Evolutionary conservation across 805 yeast genomes (phyloP).

Genomic region (Torulaspora quercuum): DNA sequence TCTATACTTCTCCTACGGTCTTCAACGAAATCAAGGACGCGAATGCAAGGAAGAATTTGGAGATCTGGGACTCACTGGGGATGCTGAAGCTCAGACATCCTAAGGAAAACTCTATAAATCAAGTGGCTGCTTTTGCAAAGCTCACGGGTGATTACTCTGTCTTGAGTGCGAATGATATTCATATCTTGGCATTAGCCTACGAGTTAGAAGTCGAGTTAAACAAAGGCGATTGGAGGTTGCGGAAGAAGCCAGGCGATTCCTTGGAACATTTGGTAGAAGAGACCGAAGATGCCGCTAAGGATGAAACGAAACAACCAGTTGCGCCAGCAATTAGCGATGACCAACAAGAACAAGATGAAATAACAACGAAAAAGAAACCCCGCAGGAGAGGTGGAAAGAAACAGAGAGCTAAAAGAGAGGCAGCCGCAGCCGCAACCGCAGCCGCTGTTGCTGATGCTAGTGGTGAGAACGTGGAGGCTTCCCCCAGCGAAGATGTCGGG

Average conservation of each 20-base stretch:
- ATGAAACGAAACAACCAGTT: conserved; percentile 10
- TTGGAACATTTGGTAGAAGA: conserved; percentile 27
- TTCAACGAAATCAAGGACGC: conserved; percentile 83
- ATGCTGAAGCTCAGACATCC: conserved; percentile 74
- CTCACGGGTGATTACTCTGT: conserved; percentile 90
- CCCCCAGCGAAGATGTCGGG: conserved; percentile 47
- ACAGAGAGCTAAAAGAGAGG: conserved; percentile 57
- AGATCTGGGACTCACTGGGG: conserved; percentile 67
- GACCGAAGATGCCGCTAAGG: too few species aligned
- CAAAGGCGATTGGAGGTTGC: conserved; percentile 65
- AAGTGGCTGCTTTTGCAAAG: conserved; percentile 72
- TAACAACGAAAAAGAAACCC: conserved; percentile 36
- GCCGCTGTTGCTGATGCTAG: conserved; percentile 13
- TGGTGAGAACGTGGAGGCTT: conserved; percentile 15
- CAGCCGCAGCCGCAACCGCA: conserved; percentile 30
- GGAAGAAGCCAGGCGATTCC: conserved; percentile 68
- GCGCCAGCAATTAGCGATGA: conserved; percentile 18
- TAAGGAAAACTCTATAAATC: conserved; percentile 53
- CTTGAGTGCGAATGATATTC: conserved; percentile 85
- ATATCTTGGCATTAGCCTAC: conserved; percentile 85
- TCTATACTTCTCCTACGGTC: conserved; percentile 91
- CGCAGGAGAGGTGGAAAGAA: conserved; percentile 65
- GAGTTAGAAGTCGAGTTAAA: conserved; percentile 75
- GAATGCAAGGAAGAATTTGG: conserved; percentile 69
- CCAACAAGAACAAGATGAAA: conserved; percentile 17